Evolutionary conservation across 1,284 basidiomycete species (phyloP).

Genomic region (Wallemia hederae): DNA sequence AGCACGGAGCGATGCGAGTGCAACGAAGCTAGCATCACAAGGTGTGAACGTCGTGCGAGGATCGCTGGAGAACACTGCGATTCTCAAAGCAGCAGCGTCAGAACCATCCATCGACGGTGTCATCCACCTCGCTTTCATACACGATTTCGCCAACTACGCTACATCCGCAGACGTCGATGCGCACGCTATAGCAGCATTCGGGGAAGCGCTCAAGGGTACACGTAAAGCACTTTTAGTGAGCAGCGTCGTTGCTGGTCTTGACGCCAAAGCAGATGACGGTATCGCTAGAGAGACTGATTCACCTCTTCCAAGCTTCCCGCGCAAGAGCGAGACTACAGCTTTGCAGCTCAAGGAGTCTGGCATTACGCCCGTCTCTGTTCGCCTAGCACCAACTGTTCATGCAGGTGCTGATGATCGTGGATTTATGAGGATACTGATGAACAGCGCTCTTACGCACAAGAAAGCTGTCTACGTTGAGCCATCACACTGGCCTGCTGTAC

Average conservation of each 20-base stretch:
- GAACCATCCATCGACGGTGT: conserved; percentile 1
- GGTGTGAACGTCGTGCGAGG: conserved; percentile 8
- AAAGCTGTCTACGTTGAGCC: neutral
- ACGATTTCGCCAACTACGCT: conserved; percentile 6
- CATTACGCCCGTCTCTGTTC: neutral
- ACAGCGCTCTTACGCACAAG: neutral
- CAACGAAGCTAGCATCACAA: conserved; percentile 5
- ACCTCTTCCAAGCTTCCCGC: neutral
- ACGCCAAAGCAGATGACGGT: neutral
- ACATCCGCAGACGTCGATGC: conserved; percentile 5
- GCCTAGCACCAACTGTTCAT: neutral
- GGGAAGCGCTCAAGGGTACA: conserved; percentile 6
- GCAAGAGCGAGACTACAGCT: neutral
- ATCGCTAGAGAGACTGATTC: neutral
- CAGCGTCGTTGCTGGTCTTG: conserved; percentile 5
- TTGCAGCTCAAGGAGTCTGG: neutral
- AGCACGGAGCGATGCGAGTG: conserved; percentile 8
- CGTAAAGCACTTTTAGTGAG: conserved; percentile 7
- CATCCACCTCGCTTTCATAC: conserved; percentile 12
- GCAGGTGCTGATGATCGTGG: neutral
- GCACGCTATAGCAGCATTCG: conserved; percentile 7
- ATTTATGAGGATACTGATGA: neutral
- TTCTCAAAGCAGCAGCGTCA: conserved; percentile 3
- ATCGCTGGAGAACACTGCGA: conserved; percentile 8
- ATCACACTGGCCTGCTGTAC: neutral